Base-by-base conservation (phyloP, 306 rosid genomes). In the Ochetophila trinervis region DNA sequence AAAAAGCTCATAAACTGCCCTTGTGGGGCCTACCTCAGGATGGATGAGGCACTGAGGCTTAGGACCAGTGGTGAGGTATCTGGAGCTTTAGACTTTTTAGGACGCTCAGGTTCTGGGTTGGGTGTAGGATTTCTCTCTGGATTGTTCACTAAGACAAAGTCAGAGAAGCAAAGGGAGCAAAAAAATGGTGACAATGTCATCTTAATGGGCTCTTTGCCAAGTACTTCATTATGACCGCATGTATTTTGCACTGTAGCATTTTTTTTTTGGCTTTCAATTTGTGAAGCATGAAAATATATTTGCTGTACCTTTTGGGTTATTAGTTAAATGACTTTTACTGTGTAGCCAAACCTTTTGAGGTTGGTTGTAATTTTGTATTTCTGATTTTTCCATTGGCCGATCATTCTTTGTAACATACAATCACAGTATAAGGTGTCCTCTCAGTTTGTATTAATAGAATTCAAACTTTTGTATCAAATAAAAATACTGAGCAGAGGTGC, bases 131-230 rank as follows among this genome's bases (percentile, higher is more conserved):
- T 91, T 63, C 74, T 90, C 40, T 84, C 97, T 30, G 94, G 90
- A 47, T 63, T 90, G 36, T 83, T 93, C 82, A 19, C 85, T 0
- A 87, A 69, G 73, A 78, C 77, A 62, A 84, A 78, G 66, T 70
- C 80, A 2, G 85, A 81, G 17, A 81, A 69, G 59, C 63, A 17
- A 18, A 74, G 66, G 42, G 88, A 76, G 50, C 86, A 67, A 47
- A 86, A 69, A 74, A 89, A 84, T 6, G 4, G 52, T 11, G 95
- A 84, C 67, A 88, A 87, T 76, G 73, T 85, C 73, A 79, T 93
- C 66, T 71, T 88, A 55, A 87, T 90, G 99, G 97, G 94, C 75
- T 87, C 97, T 47, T 75, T 93, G 62, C 99, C 99, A 23, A 69
- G 85, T 77, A 78, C 71, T 53, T 66, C 85, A 66, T 70, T 93